Percentiles rank a stretch among this genome's conserved stretches.
Evolutionary conservation across 1,284 basidiomycete genomes (phyloP).

Genomic region (Trichosporon ovoides): DNA sequence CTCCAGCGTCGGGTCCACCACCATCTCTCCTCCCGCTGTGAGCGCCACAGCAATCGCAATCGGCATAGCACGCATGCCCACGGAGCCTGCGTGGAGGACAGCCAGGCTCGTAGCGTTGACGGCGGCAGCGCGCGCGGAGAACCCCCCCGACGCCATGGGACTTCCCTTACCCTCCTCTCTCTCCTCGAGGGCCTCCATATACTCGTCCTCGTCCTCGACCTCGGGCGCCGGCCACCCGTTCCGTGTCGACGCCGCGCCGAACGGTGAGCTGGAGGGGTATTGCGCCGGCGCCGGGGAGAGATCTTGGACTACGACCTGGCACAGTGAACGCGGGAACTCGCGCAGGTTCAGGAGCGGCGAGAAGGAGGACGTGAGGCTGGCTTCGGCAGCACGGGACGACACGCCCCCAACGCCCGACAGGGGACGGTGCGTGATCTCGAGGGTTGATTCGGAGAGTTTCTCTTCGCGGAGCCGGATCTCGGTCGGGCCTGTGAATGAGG

Average conservation of each 20-base stretch:
- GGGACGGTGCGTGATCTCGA: constrained; percentile 53
- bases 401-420: constrained; percentile 50
- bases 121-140: constrained; percentile 47
- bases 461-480: constrained; percentile 55
- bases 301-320: constrained; percentile 63
- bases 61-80: constrained; percentile 49
- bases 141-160: constrained; percentile 17
- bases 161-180: not conserved
- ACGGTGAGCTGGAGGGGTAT: constrained; percentile 23
- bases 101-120: constrained; percentile 56
- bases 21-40: constrained; percentile 52
- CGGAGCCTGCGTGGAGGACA: constrained; percentile 48
- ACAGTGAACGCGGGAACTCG: constrained; percentile 54
- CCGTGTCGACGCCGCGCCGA: constrained; percentile 26
- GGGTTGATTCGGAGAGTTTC: constrained; percentile 51
- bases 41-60: constrained; percentile 50
- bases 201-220: constrained; percentile 13
- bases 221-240: constrained; percentile 30
- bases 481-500: constrained; percentile 52
- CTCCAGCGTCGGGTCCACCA: constrained; percentile 64
- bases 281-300: constrained; percentile 50
- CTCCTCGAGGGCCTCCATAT: not conserved
- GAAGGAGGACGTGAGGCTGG: constrained; percentile 40
- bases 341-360: constrained; percentile 49
- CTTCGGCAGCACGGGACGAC: constrained; percentile 43